These are phyloP conservation scores for Calonectria hongkongensis DNA, from an alignment of 2,329 filamentous ascomycete species.

Conservation along the genomic window DNA sequence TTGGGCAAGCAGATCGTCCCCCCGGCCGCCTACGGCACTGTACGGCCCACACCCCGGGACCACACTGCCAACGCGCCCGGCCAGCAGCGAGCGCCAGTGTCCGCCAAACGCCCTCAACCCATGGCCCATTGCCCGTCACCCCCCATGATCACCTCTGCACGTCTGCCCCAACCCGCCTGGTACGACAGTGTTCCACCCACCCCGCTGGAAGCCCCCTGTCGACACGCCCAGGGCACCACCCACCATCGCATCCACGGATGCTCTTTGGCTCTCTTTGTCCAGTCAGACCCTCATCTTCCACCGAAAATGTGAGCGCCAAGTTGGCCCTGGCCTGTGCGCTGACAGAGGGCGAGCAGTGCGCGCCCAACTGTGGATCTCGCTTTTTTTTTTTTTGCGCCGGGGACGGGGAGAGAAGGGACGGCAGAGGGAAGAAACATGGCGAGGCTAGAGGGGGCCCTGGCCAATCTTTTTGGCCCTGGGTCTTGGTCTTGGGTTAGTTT, in stretches of 20 bases:
- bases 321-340: constrained; percentile 49
- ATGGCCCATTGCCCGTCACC: constrained; percentile 34
- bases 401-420: constrained; percentile 26
- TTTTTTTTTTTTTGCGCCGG: constrained; percentile 24
- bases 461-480: constrained; percentile 28
- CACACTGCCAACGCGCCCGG: constrained; percentile 42
- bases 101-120: constrained; percentile 40
- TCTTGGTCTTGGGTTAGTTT: constrained; percentile 36
- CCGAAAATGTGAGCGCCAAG: constrained; percentile 52
- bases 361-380: constrained; percentile 51
- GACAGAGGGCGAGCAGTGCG: constrained; percentile 55
- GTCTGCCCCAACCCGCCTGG: constrained; percentile 50
- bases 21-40: constrained; percentile 31
- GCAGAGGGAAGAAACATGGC: constrained; percentile 44
- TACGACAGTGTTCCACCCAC: constrained; percentile 59
- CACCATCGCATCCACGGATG: constrained; percentile 47
- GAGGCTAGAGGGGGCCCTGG: constrained; percentile 25
- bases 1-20: constrained; percentile 30
- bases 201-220: constrained; percentile 52
- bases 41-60: constrained; percentile 35
- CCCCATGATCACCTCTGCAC: constrained; percentile 55
- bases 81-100: constrained; percentile 49
- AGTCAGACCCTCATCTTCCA: constrained; percentile 51
- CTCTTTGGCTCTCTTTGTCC: constrained; percentile 48
- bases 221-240: constrained; percentile 53